Evolutionary conservation across 169 alveolate genomes (phyloP).

Genomic region (Plasmodium knowlesi): DNA sequence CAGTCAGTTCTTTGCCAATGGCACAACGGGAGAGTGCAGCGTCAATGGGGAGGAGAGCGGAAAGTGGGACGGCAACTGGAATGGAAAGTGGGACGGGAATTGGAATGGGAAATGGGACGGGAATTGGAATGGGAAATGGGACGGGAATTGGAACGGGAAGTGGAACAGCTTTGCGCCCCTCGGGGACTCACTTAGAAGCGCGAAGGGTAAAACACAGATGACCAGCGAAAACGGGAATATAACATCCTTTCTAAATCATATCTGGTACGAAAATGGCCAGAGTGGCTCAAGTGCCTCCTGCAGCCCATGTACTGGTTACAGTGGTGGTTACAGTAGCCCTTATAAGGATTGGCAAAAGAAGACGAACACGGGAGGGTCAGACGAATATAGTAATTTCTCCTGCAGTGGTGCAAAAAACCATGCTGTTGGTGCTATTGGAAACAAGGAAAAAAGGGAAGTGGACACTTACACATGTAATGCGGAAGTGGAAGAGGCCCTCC

Average conservation of each 20-base stretch:
- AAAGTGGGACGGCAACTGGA: background rate
- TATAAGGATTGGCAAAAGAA: background rate
- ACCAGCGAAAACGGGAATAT: constrained; percentile 4
- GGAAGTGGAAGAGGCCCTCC: constrained; percentile 2
- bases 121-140: background rate
- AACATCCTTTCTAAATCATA: constrained; percentile 53
- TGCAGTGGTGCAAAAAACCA: background rate
- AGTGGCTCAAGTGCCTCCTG: background rate
- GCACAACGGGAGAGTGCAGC: background rate
- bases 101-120: background rate
- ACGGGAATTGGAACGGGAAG: background rate
- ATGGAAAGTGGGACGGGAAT: too few relatives aligned
- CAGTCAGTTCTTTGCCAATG: constrained; percentile 24
- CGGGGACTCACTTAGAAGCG: constrained; percentile 3
- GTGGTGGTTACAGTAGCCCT: background rate
- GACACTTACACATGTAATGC: background rate
- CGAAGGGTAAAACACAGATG: background rate
- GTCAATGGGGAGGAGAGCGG: background rate
- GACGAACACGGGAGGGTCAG: background rate
- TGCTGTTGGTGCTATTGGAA: background rate
- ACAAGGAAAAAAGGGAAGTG: background rate
- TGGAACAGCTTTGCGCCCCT: background rate
- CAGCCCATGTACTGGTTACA: background rate
- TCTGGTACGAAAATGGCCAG: constrained; percentile 36
- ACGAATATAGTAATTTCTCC: background rate